phyloP scores from a whole-genome alignment of 208 protist genomes.

The Crithidia thermophila region DNA sequence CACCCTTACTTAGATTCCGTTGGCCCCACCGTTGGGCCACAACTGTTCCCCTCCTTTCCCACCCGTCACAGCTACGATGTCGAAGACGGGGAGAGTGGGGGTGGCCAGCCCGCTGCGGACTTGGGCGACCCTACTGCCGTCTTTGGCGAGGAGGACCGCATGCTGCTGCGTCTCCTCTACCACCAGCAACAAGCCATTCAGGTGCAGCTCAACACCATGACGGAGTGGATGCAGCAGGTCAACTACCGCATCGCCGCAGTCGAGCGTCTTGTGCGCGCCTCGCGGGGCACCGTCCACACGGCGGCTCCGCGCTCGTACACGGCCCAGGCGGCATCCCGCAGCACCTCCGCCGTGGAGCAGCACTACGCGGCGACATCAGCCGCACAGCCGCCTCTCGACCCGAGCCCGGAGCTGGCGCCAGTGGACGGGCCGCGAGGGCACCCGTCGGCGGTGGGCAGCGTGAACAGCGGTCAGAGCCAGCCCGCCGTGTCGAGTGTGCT shows the following conservation, averaged over 20 bases:
- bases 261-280: conserved; percentile 18
- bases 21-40: background rate
- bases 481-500: conserved; percentile 20
- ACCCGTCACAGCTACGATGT: background rate
- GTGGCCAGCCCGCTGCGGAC: background rate
- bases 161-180: conserved; percentile 78
- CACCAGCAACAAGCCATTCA: conserved; percentile 86
- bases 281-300: conserved; percentile 16
- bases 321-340: conserved; percentile 6
- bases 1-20: conserved; percentile 23
- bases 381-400: background rate
- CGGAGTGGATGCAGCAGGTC: conserved; percentile 73
- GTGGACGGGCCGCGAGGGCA: background rate
- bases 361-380: conserved; percentile 3
- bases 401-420: background rate
- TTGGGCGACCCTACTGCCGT: conserved; percentile 1
- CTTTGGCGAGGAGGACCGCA: conserved; percentile 73
- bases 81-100: background rate
- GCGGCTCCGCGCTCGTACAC: background rate
- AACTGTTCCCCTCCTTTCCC: conserved; percentile 7
- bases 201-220: conserved; percentile 77
- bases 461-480: conserved; percentile 13
- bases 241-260: conserved; percentile 31
- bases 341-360: conserved; percentile 8
- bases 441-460: conserved; percentile 3